Base-by-base conservation (phyloP, 2,329 filamentous ascomycete species). In the Periconia digitata region DNA sequence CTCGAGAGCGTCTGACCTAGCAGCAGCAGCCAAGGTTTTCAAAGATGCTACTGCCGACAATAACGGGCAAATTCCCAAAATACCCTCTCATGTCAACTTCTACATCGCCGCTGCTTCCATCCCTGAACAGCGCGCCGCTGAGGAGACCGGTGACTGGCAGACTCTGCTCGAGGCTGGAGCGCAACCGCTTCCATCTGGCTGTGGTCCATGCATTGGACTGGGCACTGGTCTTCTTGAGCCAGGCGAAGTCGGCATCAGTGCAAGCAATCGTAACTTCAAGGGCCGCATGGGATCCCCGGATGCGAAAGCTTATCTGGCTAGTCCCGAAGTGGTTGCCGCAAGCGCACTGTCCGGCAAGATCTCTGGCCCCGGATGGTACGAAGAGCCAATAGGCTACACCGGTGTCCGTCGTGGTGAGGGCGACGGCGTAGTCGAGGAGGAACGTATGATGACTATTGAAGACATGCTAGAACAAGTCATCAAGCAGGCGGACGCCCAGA, bases 261-360 rank as follows among this genome's bases (percentile, higher is more conserved):
- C 90, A 0, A 85, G 80, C 43, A 96, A 96, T 76, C 80, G 92
- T 10, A 96, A 96, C 71, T 96, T 92, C 78, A 91, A 92, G 72
- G 92, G 91, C 0, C 84, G 92, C 2, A 95, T 96, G 89, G 92
- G 92, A 3, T 86, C 82, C 13, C 84, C 81, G 2, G 83, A 89
- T 5, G 89, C 90, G 0, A 85, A 90, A 63, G 90, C 90, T 0
- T 96, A 96, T 67, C 84, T 96, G 1, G 88, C 86, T 6, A 92
- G 87, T 56, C 92, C 94, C 1, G 92, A 96, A 64, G 86, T 96
- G 2, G 92, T 97, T 0, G 92, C 92, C 3, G 92, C 94, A 7
- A 95, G 89, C 61, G 92, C 92, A 2, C 74, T 96, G 40, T 76
- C 77, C 15, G 89, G 89, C 12, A 80, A 80, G 51, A 90, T 92